Base-by-base conservation (phyloP, 305 asterid species). In the Fraxinus ornus region DNA sequence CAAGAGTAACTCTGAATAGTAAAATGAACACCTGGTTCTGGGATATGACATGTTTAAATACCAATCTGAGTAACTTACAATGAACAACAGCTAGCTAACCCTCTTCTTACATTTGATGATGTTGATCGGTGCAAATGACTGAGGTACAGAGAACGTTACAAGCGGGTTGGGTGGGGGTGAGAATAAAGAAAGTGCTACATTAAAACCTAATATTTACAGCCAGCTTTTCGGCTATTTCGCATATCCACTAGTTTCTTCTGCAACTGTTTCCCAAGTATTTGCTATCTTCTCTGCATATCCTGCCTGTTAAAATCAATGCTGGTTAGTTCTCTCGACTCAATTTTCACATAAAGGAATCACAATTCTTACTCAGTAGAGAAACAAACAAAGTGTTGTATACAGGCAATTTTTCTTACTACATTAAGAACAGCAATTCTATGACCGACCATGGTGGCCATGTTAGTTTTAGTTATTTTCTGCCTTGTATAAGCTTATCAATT, bases 241-340 rank as follows among this genome's bases (percentile, higher is more conserved):
- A 78, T 90, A 91, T 86, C 84, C 90, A 80, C 94, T 89, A 66
- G 99, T 92, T 95, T 94, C 96, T 81, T 92, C 90, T 22, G 95
- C 97, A 82, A 95, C 95, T 3, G 89, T 84, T 79, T 90, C 95
- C 98, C 99, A 95, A 77, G 94, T 97, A 12, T 73, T 88, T 15
- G 96, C 97, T 94, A 94, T 93, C 93, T 95, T 94, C 90, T 94
- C 98, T 37, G 99, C 99, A 85, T 95, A 95, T 81, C 99, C 99
- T 72, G 94, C 98, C 99, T 95, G 97, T 47, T 77, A 75, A 78
- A 78, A 86, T 78, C 36, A 70, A 79, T 32, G 33, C 41, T 32
- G 66, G 64, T 47, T 47, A 47, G 57, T 47, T 47, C 57, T 57
- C 78, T 47, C 2, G 15, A 75, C 10, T 75, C 8, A 78, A 49